phyloP scores from a whole-genome alignment of 2,329 filamentous ascomycete species.

The Arthrobotrys sphaeroides region DNA sequence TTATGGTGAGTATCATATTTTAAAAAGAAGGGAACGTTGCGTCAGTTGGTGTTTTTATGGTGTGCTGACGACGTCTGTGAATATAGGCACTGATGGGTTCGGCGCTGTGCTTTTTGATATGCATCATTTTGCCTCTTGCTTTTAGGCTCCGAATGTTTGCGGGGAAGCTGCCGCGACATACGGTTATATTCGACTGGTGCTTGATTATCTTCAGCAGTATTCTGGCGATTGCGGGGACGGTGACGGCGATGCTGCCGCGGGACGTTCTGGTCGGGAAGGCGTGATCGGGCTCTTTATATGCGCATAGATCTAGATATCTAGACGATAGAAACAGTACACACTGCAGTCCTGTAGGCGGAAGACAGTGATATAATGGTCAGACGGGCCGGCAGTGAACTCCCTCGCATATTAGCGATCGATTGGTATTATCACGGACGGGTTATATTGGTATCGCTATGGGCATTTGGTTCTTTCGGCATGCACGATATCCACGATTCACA shows the following conservation, averaged over 20 bases:
- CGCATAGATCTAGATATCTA: too few species aligned
- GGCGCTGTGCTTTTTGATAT: constrained; percentile 91
- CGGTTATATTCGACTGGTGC: constrained; percentile 73
- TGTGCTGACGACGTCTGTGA: constrained; percentile 3
- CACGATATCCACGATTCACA: constrained; percentile 14
- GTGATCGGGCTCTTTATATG: constrained; percentile 5
- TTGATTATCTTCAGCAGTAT: constrained; percentile 75
- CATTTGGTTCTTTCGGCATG: background rate
- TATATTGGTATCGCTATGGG: background rate
- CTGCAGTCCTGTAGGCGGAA: too few species aligned
- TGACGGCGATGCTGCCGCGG: constrained; percentile 60
- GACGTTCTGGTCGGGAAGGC: constrained; percentile 39
- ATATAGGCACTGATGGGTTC: constrained; percentile 76
- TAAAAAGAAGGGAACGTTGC: too few species aligned
- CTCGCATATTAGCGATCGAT: constrained; percentile 11
- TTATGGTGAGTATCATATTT: constrained; percentile 70
- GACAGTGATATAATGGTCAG: too few species aligned
- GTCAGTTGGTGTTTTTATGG: constrained; percentile 1
- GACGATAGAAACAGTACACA: too few species aligned
- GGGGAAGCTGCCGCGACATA: constrained; percentile 71
- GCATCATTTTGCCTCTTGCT: constrained; percentile 84
- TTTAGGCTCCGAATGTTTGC: constrained; percentile 93
- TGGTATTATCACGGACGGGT: background rate
- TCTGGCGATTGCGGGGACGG: constrained; percentile 79
- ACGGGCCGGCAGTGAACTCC: too few species aligned